phyloP scores from a whole-genome alignment of 1,139 yeast species.

The Blastobotrys persicus region DNA sequence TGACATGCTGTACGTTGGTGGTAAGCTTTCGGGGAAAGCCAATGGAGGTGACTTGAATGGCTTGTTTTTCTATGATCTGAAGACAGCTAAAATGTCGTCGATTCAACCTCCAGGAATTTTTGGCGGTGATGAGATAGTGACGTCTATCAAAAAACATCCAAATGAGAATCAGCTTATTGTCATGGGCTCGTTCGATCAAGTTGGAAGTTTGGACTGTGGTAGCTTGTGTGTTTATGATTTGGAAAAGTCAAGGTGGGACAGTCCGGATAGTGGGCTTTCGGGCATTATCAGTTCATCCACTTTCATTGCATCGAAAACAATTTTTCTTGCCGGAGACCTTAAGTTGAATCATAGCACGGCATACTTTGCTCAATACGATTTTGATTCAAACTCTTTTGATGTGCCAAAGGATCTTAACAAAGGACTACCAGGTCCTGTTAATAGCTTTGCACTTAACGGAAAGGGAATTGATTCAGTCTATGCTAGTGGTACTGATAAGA shows the following conservation, averaged over 20 bases:
- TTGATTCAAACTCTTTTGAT: slow-evolving; percentile 38
- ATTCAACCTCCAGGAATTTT: slow-evolving; percentile 47
- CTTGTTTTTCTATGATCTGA: slow-evolving; percentile 51
- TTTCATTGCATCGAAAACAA: slow-evolving; percentile 49
- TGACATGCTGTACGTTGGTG: slow-evolving; percentile 49
- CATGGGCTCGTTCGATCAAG: slow-evolving; percentile 70
- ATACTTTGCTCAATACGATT: slow-evolving; percentile 53
- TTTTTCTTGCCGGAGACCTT: slow-evolving; percentile 65
- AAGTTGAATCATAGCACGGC: slow-evolving; percentile 41
- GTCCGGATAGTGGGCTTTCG: slow-evolving; percentile 46
- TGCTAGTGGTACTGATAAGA: slow-evolving; percentile 52
- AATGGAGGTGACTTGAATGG: slow-evolving; percentile 38
- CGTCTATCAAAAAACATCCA: slow-evolving; percentile 54
- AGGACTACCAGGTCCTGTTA: slow-evolving; percentile 44
- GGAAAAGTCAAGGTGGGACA: slow-evolving; percentile 53
- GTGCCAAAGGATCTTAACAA: slow-evolving; percentile 28
- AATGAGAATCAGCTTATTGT: slow-evolving; percentile 54
- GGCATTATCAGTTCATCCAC: slow-evolving; percentile 57
- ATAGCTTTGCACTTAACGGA: slow-evolving; percentile 51
- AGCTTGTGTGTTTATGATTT: slow-evolving; percentile 69
- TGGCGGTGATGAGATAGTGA: slow-evolving; percentile 44
- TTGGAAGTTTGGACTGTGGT: slow-evolving; percentile 59
- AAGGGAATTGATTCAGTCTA: slow-evolving; percentile 51
- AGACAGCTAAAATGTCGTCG: slow-evolving; percentile 40
- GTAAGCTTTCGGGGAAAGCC: slow-evolving; percentile 46